Evolutionary conservation across 768 basidiomycete species (phyloP).

Genomic region (Mycena crocata): DNA sequence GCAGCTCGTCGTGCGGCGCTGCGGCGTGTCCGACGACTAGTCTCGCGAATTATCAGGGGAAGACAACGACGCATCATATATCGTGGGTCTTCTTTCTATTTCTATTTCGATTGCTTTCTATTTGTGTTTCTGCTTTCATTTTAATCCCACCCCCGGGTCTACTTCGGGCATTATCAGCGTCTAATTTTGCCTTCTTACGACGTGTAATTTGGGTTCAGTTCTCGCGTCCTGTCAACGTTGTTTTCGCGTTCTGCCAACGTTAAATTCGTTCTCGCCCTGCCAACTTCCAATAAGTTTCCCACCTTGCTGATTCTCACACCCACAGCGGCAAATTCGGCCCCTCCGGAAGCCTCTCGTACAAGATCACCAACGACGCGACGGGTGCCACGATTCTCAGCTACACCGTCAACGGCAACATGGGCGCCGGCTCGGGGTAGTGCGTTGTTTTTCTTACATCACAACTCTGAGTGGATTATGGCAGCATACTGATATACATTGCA

Average conservation of each 20-base stretch:
- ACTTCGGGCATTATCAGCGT: too few species aligned
- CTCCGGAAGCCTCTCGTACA: slow-evolving; percentile 25
- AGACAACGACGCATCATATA: slow-evolving; percentile 24
- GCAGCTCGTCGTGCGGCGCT: slow-evolving; percentile 21
- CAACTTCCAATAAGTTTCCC: too few species aligned
- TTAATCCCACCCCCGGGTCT: too few species aligned
- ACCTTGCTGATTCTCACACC: too few species aligned
- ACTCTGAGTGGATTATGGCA: background rate
- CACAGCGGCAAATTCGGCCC: slow-evolving; percentile 34
- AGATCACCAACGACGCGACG: slow-evolving; percentile 22
- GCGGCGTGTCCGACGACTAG: slow-evolving; percentile 23
- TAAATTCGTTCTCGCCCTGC: too few species aligned
- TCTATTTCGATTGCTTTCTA: background rate
- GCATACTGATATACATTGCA: background rate
- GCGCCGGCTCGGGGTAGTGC: slow-evolving; percentile 32
- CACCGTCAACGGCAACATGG: slow-evolving; percentile 29
- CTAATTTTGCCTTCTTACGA: too few species aligned
- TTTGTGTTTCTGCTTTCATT: background rate
- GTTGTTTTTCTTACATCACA: background rate
- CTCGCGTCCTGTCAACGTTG: too few species aligned
- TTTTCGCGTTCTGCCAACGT: too few species aligned
- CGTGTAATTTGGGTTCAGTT: too few species aligned
- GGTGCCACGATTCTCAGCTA: slow-evolving; percentile 29
- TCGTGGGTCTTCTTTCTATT: slow-evolving; percentile 14
- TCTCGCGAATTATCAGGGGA: slow-evolving; percentile 25